Percentiles rank a stretch among this genome's conserved stretches.
Evolutionary conservation across 306 rosid species (phyloP).

Genomic region (Lupinus albus): DNA sequence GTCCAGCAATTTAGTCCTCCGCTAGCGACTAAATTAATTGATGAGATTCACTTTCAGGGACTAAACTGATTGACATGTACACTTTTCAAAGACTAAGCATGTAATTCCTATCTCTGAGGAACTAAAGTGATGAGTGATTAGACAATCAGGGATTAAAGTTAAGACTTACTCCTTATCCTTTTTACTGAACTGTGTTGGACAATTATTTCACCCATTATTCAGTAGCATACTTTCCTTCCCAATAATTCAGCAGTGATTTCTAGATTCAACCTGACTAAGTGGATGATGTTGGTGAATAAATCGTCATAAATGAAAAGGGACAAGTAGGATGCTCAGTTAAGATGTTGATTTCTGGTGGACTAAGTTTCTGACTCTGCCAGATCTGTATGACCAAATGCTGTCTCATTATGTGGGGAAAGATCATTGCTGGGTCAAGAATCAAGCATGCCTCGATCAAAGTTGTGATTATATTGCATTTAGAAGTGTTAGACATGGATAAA

Average conservation of each 20-base stretch:
- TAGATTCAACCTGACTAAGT: constrained; percentile 31
- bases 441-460: not conserved
- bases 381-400: constrained; percentile 7
- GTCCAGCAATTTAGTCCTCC: too few relatives aligned
- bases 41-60: too few relatives aligned
- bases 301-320: constrained; percentile 30
- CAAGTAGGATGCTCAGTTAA: constrained; percentile 1
- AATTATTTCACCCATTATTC: not conserved
- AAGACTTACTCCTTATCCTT: too few relatives aligned
- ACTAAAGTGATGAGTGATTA: too few relatives aligned
- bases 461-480: constrained; percentile 33
- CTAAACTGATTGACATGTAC: too few relatives aligned
- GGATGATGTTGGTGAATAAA: constrained; percentile 33
- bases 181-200: constrained; percentile 18
- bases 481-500: too few relatives aligned
- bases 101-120: too few relatives aligned
- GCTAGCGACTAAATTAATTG: too few relatives aligned
- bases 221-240: not conserved
- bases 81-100: too few relatives aligned
- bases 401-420: constrained; percentile 10
- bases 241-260: constrained; percentile 14
- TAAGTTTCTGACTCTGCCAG: not conserved
- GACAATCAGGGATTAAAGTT: too few relatives aligned
- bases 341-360: not conserved
- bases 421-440: constrained; percentile 26